These are phyloP conservation scores for Dothiorella sarmentorum DNA, from an alignment of 2,329 filamentous ascomycete genomes.

Conservation along the genomic window DNA sequence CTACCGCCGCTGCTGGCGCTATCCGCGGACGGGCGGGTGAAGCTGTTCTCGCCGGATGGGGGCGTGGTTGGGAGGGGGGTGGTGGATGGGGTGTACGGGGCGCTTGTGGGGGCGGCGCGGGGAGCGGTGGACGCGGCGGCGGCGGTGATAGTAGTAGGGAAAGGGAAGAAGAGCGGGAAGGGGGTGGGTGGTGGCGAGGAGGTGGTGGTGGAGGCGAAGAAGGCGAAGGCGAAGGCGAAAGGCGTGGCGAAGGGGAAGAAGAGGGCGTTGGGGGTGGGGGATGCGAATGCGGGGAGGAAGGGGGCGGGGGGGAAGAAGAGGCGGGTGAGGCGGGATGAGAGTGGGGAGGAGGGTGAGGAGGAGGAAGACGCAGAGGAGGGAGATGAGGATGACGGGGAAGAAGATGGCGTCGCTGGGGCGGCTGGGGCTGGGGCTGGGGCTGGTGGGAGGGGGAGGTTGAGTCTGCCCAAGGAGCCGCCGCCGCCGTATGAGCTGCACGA, in stretches of 20 bases:
- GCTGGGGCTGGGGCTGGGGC: neutral
- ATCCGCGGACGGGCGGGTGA: slow-evolving; percentile 39
- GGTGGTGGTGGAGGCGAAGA: neutral
- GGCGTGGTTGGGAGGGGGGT: slow-evolving; percentile 17
- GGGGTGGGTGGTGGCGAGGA: neutral
- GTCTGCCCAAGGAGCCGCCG: slow-evolving; percentile 23
- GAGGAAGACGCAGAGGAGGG: neutral
- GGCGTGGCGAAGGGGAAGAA: neutral
- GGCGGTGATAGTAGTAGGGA: neutral
- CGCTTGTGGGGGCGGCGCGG: neutral
- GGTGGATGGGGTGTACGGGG: neutral
- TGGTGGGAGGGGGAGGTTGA: neutral
- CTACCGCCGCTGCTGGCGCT: slow-evolving; percentile 33
- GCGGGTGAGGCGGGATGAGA: neutral
- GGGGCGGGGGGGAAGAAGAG: slow-evolving; percentile 18
- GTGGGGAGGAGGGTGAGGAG: neutral
- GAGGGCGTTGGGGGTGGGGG: neutral
- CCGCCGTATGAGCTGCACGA: slow-evolving; percentile 25
- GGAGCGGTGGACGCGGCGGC: neutral
- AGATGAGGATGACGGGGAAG: neutral
- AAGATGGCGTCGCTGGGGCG: neutral
- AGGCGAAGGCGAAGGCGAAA: slow-evolving; percentile 25
- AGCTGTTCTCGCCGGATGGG: slow-evolving; percentile 33
- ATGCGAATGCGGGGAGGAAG: neutral
- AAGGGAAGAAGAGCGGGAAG: neutral